A percentile compares a stretch with the other conserved stretches of the same genome.
phyloP scores from a whole-genome alignment of 2,329 filamentous ascomycete genomes.

The Neofusicoccum sp. region DNA sequence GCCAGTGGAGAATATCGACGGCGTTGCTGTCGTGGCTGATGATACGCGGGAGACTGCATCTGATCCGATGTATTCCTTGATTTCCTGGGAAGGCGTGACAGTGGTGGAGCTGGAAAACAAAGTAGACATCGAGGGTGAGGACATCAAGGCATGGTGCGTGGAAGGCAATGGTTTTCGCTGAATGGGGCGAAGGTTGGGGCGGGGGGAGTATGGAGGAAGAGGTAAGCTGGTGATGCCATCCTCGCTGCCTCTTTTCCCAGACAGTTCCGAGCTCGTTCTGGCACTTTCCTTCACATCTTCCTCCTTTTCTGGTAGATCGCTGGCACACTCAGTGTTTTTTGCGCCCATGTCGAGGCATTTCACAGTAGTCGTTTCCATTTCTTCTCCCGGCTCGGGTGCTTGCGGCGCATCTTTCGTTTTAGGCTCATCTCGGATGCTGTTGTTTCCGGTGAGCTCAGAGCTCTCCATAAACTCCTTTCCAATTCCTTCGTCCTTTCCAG shows the following conservation, averaged over 20 bases:
- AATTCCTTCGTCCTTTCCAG: background rate
- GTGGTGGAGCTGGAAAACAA: background rate
- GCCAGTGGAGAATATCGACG: background rate
- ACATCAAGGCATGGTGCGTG: background rate
- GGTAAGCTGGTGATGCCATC: too few relatives aligned
- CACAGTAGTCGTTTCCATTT: too few relatives aligned
- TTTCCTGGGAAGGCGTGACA: background rate
- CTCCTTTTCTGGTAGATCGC: background rate
- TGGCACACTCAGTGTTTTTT: too few relatives aligned
- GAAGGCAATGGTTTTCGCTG: constrained; percentile 4
- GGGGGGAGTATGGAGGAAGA: background rate
- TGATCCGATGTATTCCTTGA: background rate
- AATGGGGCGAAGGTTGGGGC: background rate
- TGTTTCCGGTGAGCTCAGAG: too few relatives aligned
- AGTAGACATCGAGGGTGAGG: background rate
- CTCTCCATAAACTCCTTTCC: too few relatives aligned
- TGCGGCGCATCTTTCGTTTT: too few relatives aligned
- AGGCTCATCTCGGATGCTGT: too few relatives aligned
- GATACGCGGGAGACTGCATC: background rate
- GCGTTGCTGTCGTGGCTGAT: background rate
- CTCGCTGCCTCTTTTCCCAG: background rate
- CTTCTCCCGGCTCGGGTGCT: too few relatives aligned
- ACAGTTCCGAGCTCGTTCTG: background rate
- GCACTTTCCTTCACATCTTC: background rate
- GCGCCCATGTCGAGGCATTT: too few relatives aligned